Evolutionary conservation across 768 basidiomycete species (phyloP).

Genomic region (Auriscalpium orientale): DNA sequence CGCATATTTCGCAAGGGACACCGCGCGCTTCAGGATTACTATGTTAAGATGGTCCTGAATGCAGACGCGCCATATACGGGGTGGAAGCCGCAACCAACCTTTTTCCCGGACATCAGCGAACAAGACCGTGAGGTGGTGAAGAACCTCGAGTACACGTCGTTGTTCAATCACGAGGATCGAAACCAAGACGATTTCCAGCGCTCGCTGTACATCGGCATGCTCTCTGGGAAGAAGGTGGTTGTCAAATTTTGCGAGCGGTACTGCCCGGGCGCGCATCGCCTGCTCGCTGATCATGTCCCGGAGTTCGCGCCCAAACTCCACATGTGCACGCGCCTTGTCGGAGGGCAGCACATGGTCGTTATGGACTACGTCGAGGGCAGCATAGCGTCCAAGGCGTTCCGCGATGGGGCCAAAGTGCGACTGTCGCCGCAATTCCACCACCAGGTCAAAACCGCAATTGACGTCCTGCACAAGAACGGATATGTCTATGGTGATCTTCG

Average conservation of each 20-base stretch:
- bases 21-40: too few relatives aligned
- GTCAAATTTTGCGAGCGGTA: conserved; percentile 34
- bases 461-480: conserved; percentile 22
- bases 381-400: not conserved
- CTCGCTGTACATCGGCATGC: not conserved
- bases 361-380: conserved; percentile 29
- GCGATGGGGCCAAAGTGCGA: not conserved
- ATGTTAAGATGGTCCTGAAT: too few relatives aligned
- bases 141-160: too few relatives aligned
- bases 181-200: not conserved
- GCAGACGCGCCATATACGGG: too few relatives aligned
- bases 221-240: conserved; percentile 13
- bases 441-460: conserved; percentile 17
- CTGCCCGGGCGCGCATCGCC: conserved; percentile 23
- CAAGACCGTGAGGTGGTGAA: too few relatives aligned
- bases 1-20: too few relatives aligned
- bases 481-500: conserved; percentile 34
- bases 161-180: not conserved
- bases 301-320: conserved; percentile 24
- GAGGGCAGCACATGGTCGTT: conserved; percentile 27
- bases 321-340: not conserved
- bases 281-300: conserved; percentile 19
- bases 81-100: too few relatives aligned
- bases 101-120: too few relatives aligned
- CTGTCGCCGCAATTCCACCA: conserved; percentile 4